Evolutionary conservation across 2,329 filamentous ascomycete species (phyloP), one percentile per base, ranked within the genome.

Genomic region (Leptographium flavum): DNA sequence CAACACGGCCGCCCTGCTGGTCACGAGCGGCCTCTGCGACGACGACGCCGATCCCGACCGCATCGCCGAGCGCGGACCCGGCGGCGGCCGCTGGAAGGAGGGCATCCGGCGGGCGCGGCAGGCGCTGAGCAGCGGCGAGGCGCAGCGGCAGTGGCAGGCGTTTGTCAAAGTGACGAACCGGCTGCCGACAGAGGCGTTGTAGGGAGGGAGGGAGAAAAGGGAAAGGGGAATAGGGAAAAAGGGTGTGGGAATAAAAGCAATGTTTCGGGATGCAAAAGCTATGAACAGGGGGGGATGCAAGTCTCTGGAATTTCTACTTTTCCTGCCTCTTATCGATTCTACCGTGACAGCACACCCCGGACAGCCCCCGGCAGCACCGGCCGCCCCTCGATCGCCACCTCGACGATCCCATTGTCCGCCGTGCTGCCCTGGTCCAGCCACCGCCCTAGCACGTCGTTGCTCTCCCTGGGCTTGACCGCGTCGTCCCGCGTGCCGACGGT

Each of bases 71-170:
- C 71, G 82, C 40, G 90, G 92, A 0, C 88, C 88, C 5, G 88
- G 83, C 11, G 85, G 85, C 14, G 77, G 85, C 47, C 74, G 90
- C 56, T 98, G 92, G 92, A 98, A 94, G 67, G 90, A 95, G 59
- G 92, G 90, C 43, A 76, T 95, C 14, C 71, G 90, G 55, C 74
- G 87, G 58, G 92, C 92, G 15, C 78, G 82, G 55, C 93, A 86
- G 84, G 87, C 87, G 11, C 74, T 98, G 40, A 76, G 80, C 63
- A 94, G 86, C 60, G 87, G 90, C 39, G 79, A 81, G 59, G 86
- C 90, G n/a, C 79, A 85, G 70, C 80, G 70, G 58, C 80, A 87
- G 64, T 90, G 92, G 79, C 70, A 79, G 47, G 70, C 71, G 21
- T 96, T 95, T 65, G 87, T 94, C 32, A 76, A 90, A 48, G 77